Base-by-base conservation (phyloP, 768 basidiomycete species). In the Xerocomus brunneocitrinus region DNA sequence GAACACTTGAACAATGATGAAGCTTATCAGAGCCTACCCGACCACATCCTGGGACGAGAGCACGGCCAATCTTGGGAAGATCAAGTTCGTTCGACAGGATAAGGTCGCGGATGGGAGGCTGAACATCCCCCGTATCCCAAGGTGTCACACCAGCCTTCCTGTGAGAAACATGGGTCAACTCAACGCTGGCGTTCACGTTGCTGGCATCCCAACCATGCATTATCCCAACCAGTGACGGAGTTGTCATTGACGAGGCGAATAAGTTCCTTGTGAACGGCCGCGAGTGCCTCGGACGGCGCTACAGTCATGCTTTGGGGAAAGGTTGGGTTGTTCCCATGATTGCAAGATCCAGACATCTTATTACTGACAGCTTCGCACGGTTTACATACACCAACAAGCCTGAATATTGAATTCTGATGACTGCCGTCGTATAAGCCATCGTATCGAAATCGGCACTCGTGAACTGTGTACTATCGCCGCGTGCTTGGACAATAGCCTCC, bases 11-110 rank as follows among this genome's bases (percentile, higher is more conserved):
- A 31, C 46, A 22, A 12, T 24, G 32, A 47, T 42, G 25, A 12
- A n/a, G 16, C 8, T 34, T 31, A 25, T n/a, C 34, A 9, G 5
- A 25, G 35, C 59, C 36, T 44, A 65, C 63, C 74, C 66, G 73
- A 9, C 86, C 86, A 61, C 85, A 87, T 0, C 82, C 83, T 0
- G 80, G 79, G 12, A 83, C 73, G 2, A 83, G 64, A 4, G 78
- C 80, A 41, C 73, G 68, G 6, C 73, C 75, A 45, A 51, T 41
- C 30, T 53, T 70, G 5, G 84, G 79, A 41, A 80, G 71, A 0
- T 73, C 64, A 12, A 83, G 58, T 27, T 72, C 66, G 16, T 71
- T 70, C 1, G 76, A 75, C 43, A 79, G 70, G 27, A 87, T 61
- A 1, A 83, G 64, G 47, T 82, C 79, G 22, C 63, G 67, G 50